Evolutionary conservation across 2,329 filamentous ascomycete genomes (phyloP).

Genomic region (Apiospora koreana): DNA sequence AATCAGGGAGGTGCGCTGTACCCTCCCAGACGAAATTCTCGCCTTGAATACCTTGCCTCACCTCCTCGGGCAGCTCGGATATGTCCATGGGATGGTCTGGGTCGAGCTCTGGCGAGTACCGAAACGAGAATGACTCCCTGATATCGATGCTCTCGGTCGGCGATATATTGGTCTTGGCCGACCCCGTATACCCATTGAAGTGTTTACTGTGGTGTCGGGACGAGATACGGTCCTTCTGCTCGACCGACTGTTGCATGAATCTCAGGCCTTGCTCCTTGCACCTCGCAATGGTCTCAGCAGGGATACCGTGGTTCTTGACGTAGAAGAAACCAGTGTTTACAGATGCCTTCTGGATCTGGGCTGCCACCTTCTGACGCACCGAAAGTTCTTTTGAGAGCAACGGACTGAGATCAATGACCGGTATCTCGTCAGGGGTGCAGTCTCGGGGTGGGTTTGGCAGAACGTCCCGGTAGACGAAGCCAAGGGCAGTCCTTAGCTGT

Average conservation of each 20-base stretch:
- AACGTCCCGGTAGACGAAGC: slow-evolving; percentile 34
- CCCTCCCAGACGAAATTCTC: slow-evolving; percentile 56
- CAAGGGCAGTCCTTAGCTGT: slow-evolving; percentile 33
- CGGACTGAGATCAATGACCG: slow-evolving; percentile 51
- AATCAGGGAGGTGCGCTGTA: slow-evolving; percentile 47
- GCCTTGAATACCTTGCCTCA: slow-evolving; percentile 41
- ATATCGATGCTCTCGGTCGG: slow-evolving; percentile 50
- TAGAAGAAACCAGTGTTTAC: slow-evolving; percentile 58
- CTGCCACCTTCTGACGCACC: slow-evolving; percentile 41
- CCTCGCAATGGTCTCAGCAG: slow-evolving; percentile 33
- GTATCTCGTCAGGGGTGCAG: slow-evolving; percentile 46
- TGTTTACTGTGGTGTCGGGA: slow-evolving; percentile 39
- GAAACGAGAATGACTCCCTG: slow-evolving; percentile 52
- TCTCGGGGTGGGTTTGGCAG: slow-evolving; percentile 29
- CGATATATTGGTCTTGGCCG: slow-evolving; percentile 47
- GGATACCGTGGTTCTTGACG: slow-evolving; percentile 51
- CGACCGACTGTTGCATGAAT: slow-evolving; percentile 50
- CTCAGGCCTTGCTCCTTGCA: slow-evolving; percentile 34
- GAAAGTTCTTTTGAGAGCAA: slow-evolving; percentile 38
- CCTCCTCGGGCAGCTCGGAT: slow-evolving; percentile 43
- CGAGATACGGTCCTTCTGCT: slow-evolving; percentile 41
- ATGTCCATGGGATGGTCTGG: slow-evolving; percentile 42
- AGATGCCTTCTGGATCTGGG: slow-evolving; percentile 44
- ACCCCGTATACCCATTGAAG: slow-evolving; percentile 49
- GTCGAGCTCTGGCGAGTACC: slow-evolving; percentile 55